Base-by-base conservation (phyloP, 2,329 filamentous ascomycete species). In the Dendryphion nanum region DNA sequence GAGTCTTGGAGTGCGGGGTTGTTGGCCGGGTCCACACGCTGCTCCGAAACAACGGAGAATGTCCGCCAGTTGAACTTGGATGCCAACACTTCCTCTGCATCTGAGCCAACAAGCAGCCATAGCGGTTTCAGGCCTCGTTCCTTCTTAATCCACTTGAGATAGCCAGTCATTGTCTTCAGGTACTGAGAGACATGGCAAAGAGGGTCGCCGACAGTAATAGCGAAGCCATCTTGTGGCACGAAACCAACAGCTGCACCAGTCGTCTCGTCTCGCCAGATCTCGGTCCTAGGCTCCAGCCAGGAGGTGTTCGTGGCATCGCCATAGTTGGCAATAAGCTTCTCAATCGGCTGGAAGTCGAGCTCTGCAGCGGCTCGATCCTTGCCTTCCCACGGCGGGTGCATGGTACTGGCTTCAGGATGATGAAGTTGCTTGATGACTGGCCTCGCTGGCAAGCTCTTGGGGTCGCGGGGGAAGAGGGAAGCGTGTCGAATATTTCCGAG, bases 251-350 rank as follows among this genome's bases (percentile, higher is more conserved):
- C 89, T 0, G 89, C 90, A 33, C 90, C 90, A 2, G 86, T 91
- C 21, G 71, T 64, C 16, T 78, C 69, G 59, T 95, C 88, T 19
- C 90, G 83, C 88, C 89, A 96, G 41, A 95, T 82, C 57, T 87
- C 77, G 63, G 90, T 95, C 5, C 89, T 82, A 5, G 89, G 86
- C 62, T 96, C 90, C 6, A 93, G 78, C 89, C 89, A 96, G 0
- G 89, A 93, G 0, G 90, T 96, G 58, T 95, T 94, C 33, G 89
- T 89, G 2, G 90, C 89, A 65, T 96, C 90, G 45, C 90, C 90
- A 53, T 96, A 96, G 66, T 96, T 96, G 59, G 89, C 89, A 63
- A 96, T 89, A 29, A 96, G 81, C 60, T 95, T 85, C 61, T 90
- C 87, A 4, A 96, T 63, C 0, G 87, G 76, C 35, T 89, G 89